Evolutionary conservation across 495 filamentous ascomycete genomes (phyloP), one percentile per base, ranked within the genome.

Genomic region (Xylaria nigripes): DNA sequence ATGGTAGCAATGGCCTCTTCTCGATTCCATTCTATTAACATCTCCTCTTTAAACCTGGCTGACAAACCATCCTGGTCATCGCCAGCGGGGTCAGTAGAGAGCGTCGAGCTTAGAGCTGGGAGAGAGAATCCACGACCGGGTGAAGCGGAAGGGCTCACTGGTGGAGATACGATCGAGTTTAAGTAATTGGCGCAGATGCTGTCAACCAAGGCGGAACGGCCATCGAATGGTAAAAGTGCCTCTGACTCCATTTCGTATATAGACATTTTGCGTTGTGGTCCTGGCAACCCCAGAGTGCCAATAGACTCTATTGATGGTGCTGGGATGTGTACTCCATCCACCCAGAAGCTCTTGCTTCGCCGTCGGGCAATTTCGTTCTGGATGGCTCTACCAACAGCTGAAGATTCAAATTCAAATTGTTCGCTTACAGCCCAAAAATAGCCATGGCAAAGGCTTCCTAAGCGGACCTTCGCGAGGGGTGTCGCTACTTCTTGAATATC

Each of bases 391-490:
- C 88, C 89, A 29, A 86, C 72, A 13, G 70, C 68, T 0, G 83
- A 81, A 9, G 76, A 74, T 38, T 90, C 84, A 56, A 92, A 84
- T 10, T 88, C 82, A 57, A 95, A 93, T 51, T 79, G 81, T 56
- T 91, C 84, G 18, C 77, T 83, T 54, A 95, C 59, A 16, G 81
- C 75, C 82, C 87, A 89, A 43, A 95, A 79, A 69, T 95, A 95
- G 6, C 90, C 90, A 63, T 92, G 86, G 21, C 90, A 85, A 47
- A 96, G 72, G 62, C 85, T 89, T 32, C 87, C 91, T 19, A 93
- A 73, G 23, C 87, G 82, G 22, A 93, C 76, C 59, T 89, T 91
- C 1, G 80, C 75, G 41, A 74, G 61, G 0, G 79, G 80, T 23
- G 79, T 76, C 42, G 83, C 81, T 6, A 81, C 76, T 18, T 78